Evolutionary conservation across 1,284 basidiomycete species (phyloP), one percentile per base, ranked within the genome.

Genomic region (Austroboletus sp.): DNA sequence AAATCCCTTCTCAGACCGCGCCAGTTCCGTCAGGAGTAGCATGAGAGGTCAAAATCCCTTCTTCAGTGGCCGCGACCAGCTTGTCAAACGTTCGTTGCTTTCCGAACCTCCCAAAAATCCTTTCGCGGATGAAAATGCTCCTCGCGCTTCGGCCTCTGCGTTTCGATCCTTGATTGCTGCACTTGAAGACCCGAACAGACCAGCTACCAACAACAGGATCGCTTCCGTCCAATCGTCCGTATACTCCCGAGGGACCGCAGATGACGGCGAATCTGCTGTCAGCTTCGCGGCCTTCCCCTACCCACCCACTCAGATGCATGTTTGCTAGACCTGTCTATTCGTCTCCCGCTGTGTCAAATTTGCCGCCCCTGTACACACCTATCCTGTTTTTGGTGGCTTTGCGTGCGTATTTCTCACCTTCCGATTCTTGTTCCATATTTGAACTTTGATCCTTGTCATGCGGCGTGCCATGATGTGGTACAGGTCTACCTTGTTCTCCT

Each of bases 161-260:
- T 42, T 85, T 52, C 71, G 71, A 54, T 80, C 76, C 15, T 69
- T 85, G 44, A 74, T 85, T 45, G 81, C 79, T 16, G 82, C 79
- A 13, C 70, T 85, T 30, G 72, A 79, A 41, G 61, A 70, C 3
- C 57, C 71, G 1, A 66, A 72, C 33, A 66, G 70, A 3, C 68
- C 73, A 48, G 68, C 68, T 36, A 66, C 71, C 9, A 53, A n/a
- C 7, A 25, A 75, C 51, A 67, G 75, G 35, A 65, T 75, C 23
- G 63, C 69, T 6, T 78, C 75, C n/a, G 62, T 77, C 61, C 73
- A 74, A 44, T 73, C 75, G 10, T 63, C 61, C 6, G 1, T 53
- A 38, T 66, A 66, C 46, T 63, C 61, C n/a, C 44, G 45, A 10
- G 15, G 36, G 45, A 55, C 57, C 1, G 39, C n/a, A 23, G 63